Conservation (phyloP, 164 flowering plant species). For the Santalum album region DNA sequence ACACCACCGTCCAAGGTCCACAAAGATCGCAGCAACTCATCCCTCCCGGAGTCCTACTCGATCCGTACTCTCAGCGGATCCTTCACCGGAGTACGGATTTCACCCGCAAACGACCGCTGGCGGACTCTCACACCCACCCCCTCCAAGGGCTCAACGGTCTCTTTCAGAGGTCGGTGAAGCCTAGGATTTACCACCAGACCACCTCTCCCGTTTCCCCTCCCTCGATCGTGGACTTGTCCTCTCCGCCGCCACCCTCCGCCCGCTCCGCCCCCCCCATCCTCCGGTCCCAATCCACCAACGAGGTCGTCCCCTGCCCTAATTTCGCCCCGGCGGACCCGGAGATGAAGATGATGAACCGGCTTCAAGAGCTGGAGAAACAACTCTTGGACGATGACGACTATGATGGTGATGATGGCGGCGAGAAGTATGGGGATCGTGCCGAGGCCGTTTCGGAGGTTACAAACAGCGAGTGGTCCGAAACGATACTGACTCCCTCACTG, state of each 20-base stretch:
- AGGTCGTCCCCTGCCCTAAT: no score
- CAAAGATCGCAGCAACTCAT: no score
- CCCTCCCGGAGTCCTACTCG: no score
- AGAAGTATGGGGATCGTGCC: no score
- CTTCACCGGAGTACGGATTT: no score
- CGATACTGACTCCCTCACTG: constrained; percentile 24
- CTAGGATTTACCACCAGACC: constrained; percentile 28
- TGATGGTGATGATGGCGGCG: no score
- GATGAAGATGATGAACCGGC: constrained; percentile 46
- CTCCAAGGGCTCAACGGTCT: no score
- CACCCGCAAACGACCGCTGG: no score
- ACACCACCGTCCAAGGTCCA: no score
- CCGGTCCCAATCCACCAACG: no score
- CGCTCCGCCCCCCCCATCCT: constrained; percentile 20
- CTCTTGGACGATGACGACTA: constrained; percentile 56
- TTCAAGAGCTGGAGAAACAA: constrained; percentile 69
- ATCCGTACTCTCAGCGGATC: no score
- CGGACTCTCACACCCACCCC: no score
- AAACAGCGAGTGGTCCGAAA: constrained; percentile 77
- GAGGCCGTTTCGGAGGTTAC: constrained; percentile 49
- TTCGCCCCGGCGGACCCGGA: constrained; percentile 37
- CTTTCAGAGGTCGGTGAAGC: constrained; percentile 64
- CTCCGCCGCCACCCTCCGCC: constrained; percentile 14
- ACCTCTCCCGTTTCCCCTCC: constrained; percentile 49
- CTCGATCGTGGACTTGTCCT: constrained; percentile 34